These are phyloP conservation scores for Lichtheimia ornata DNA, from an alignment of 371 early-diverging fungal genomes.

Conservation along the genomic window DNA sequence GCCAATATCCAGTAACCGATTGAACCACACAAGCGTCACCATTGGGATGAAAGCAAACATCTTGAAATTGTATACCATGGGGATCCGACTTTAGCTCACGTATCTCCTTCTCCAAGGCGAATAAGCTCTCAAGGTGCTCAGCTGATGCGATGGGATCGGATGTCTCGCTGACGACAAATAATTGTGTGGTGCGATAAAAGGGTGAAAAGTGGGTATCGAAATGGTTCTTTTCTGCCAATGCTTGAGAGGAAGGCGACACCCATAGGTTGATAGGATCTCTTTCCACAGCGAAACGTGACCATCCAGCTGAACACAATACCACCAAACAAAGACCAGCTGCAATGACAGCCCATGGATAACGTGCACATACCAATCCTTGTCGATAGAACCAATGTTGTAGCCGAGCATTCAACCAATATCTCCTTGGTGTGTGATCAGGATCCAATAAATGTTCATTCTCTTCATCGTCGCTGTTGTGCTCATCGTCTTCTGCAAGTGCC, in stretches of 20 bases:
- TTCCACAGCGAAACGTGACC: slow-evolving; percentile 60
- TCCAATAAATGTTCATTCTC: slow-evolving; percentile 49
- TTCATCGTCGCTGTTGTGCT: slow-evolving; percentile 42
- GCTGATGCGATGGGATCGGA: slow-evolving; percentile 46
- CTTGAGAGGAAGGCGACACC: slow-evolving; percentile 70
- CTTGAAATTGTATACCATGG: slow-evolving; percentile 41
- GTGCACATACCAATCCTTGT: slow-evolving; percentile 66
- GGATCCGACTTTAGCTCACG: slow-evolving; percentile 39
- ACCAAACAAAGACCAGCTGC: slow-evolving; percentile 46
- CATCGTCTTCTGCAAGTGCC: slow-evolving; percentile 46
- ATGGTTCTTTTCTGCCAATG: slow-evolving; percentile 61
- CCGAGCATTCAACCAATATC: slow-evolving; percentile 61
- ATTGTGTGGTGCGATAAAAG: slow-evolving; percentile 74
- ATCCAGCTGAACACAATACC: slow-evolving; percentile 56
- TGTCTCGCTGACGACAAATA: slow-evolving; percentile 60
- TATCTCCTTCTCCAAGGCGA: slow-evolving; percentile 59
- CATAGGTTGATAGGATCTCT: slow-evolving; percentile 71
- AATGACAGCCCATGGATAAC: slow-evolving; percentile 61
- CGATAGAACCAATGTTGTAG: slow-evolving; percentile 71
- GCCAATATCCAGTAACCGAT: slow-evolving; percentile 77
- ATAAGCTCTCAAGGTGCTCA: slow-evolving; percentile 49
- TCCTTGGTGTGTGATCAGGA: slow-evolving; percentile 59
- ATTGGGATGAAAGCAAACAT: slow-evolving; percentile 73
- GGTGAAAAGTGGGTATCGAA: slow-evolving; percentile 75
- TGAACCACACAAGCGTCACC: slow-evolving; percentile 71